Base-by-base conservation (phyloP, 2,329 filamentous ascomycete genomes). In the Thielaviopsis populi region DNA sequence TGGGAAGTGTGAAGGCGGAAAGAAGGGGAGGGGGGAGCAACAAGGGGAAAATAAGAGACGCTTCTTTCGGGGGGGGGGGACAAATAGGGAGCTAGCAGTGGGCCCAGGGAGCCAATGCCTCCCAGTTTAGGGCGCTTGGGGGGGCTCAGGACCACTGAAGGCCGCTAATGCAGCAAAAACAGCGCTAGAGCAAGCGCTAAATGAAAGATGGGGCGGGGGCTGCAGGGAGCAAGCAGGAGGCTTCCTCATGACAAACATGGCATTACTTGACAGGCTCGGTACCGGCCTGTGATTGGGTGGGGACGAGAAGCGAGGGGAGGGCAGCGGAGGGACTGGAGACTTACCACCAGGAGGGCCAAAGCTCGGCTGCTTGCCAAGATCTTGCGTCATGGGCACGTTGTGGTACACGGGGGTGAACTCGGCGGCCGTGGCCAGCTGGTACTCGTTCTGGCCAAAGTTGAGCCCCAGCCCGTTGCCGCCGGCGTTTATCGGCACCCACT, bases 401-500 rank as follows among this genome's bases (percentile, higher is more conserved):
- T 56, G 53, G 24, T 56, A 56, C 53, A 56, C 53, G 27, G 59
- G 24, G 59, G 50, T 61, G 13, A 61, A 61, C 11, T 46, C 46
- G 10, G 59, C 17, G 59, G 42, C 59, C 2, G 53, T 37, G n/a
- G 53, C 27, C 27, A 56, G 15, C 37, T 61, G 71, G 68, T 78
- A 78, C 66, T 81, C 79, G 60, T 83, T 80, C 72, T 82, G 77
- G 69, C 72, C 73, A n/a, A 56, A 56, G 30, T 30, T 56, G 27
- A 56, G 53, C 13, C 42, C 42, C 42, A 46, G 42, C 15, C 53
- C 17, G 27, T 56, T 56, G 53, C 17, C n/a, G 53, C 24, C 30
- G 13, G n/a, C 27, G 15, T 10, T 33, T 40, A 71, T 83, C 59
- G 80, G 74, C 69, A 88, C 83, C 65, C 82, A 79, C 10, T 41